These are phyloP conservation scores for Murraya paniculata DNA, from an alignment of 345 rosid species.

Conservation along the genomic window DNA sequence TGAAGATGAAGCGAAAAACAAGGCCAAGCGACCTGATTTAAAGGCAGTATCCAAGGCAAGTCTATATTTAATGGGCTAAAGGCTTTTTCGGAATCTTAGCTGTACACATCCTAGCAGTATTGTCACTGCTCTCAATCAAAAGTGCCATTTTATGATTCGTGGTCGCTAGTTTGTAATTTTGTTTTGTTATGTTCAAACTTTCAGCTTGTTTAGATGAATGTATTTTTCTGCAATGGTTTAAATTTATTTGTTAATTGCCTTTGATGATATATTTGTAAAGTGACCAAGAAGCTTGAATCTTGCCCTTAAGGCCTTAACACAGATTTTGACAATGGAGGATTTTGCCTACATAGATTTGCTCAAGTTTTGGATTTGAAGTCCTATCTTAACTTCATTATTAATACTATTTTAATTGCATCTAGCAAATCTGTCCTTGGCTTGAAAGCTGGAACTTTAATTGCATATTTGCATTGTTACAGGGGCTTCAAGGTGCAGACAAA, in stretches of 20 bases:
- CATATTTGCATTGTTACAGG: neutral
- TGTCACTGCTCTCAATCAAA: neutral
- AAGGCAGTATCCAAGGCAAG: constrained; percentile 81
- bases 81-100: neutral
- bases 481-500: neutral
- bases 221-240: neutral
- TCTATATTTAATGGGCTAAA: constrained; percentile 7
- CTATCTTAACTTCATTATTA: neutral
- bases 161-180: neutral
- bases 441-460: neutral
- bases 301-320: neutral
- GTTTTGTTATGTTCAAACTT: neutral
- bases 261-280: neutral
- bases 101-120: neutral
- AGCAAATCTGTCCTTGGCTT: neutral
- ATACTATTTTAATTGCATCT: neutral
- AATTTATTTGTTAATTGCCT: neutral
- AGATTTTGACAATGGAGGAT: neutral
- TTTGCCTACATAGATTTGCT: neutral
- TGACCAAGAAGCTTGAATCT: neutral
- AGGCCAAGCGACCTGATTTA: constrained; percentile 72
- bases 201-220: neutral
- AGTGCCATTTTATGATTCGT: neutral
- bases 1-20: constrained; percentile 28
- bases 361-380: too few relatives aligned